Evolutionary conservation across 2,329 filamentous ascomycete genomes (phyloP).

Genomic region (Tympanopsis confertula): DNA sequence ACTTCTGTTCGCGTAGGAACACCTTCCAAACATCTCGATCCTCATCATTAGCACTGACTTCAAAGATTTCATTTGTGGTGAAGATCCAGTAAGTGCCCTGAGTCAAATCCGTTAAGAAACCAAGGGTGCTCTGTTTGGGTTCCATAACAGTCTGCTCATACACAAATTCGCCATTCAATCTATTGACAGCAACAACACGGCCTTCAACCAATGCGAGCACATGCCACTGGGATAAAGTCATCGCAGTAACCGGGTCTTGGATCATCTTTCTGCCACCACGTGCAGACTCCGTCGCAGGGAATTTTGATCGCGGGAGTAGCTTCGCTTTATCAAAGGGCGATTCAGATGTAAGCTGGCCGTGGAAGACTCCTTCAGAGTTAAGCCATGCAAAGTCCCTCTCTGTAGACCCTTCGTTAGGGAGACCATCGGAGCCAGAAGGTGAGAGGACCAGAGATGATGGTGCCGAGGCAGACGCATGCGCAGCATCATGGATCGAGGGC

Average conservation of each 20-base stretch:
- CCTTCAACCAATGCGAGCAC: constrained; percentile 73
- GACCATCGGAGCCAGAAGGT: constrained; percentile 34
- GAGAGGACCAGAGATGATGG: background rate
- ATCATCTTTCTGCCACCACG: constrained; percentile 48
- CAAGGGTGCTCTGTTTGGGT: constrained; percentile 67
- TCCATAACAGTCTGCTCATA: constrained; percentile 82
- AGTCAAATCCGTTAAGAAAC: constrained; percentile 76
- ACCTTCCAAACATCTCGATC: constrained; percentile 91
- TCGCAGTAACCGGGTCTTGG: constrained; percentile 64
- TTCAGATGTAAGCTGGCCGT: constrained; percentile 65
- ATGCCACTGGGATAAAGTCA: constrained; percentile 88
- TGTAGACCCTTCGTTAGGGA: constrained; percentile 40
- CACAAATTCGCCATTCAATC: constrained; percentile 72
- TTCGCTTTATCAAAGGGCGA: constrained; percentile 69
- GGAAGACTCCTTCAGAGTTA: constrained; percentile 72
- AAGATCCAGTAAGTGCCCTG: constrained; percentile 98
- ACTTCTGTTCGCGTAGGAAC: constrained; percentile 75
- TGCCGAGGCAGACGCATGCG: background rate
- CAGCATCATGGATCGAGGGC: constrained; percentile 62
- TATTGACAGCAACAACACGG: constrained; percentile 73
- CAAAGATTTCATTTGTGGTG: constrained; percentile 70
- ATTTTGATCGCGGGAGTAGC: constrained; percentile 61
- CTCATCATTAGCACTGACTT: constrained; percentile 83
- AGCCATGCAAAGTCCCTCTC: constrained; percentile 86
- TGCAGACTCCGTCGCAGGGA: constrained; percentile 56